Base-by-base conservation (phyloP, 163 green algal genomes). In the Scenedesmus sp. region DNA sequence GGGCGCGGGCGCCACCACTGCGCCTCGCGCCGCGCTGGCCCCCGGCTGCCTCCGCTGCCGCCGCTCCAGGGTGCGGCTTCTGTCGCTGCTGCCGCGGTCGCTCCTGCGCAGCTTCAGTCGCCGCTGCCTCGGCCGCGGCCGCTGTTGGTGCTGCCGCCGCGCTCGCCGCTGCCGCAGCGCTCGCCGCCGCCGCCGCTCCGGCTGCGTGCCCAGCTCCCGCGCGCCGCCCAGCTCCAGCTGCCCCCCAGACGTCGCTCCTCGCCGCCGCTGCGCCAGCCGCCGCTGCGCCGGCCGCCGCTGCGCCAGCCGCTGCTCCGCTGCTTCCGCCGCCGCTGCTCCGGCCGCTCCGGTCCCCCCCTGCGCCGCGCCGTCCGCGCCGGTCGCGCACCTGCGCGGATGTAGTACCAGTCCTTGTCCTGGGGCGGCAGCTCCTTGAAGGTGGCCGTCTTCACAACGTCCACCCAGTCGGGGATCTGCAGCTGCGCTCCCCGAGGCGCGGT, bases 341-440 rank as follows among this genome's bases (percentile, higher is more conserved):
- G 22, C 50, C 10, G 33, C 34, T 66, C 4, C 20, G 54, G 50
- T 15, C 36, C 22, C 54, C 39, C 34, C 39, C 6, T 54, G 17
- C 11, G 11, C 9, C 20, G 36, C 18, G 26, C 20, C 33, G 18
- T 20, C 22, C 56, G 33, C 15, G 28, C 51, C 54, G 22, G 24
- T 58, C 15, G 34, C 33, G 51, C 83, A 97, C 94, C 95, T 84
- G 96, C 95, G 48, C 96, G 91, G 65, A 98, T 90, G 89, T 97
- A 99, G 90, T 98, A 99, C 96, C 96, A 99, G 91, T 99, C 96
- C 28, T 91, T 88, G 78, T 99, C 94, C 71, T 95, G 93, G 53
- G 96, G 96, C 7, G 93, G 84, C 76, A 99, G 91, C 93, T 99
- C 94, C 92, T 99, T 99, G 92, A 91, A 95, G 22, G 86, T 62